phyloP scores from a whole-genome alignment of 768 basidiomycete species.

The Boletus vinaceobasis region DNA sequence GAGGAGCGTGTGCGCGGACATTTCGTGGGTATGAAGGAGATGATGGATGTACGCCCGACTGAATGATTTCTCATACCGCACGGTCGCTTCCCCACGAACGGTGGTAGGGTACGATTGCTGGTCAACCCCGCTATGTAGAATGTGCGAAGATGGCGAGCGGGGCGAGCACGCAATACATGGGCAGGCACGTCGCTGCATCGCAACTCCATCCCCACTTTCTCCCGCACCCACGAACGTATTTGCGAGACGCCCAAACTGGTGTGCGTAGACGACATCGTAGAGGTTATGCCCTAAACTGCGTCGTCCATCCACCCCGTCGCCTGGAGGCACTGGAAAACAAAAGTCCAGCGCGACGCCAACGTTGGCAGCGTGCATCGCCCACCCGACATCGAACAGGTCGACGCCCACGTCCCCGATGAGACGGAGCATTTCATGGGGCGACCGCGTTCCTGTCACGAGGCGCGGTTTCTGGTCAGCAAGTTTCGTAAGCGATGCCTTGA shows the following conservation, averaged over 20 bases:
- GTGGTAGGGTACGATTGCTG: constrained; percentile 17
- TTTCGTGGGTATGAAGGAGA: constrained; percentile 84
- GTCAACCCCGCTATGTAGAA: constrained; percentile 49
- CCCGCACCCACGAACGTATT: constrained; percentile 29
- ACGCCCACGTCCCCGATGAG: constrained; percentile 64
- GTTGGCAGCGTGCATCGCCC: constrained; percentile 66
- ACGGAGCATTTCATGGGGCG: constrained; percentile 74
- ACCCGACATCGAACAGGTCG: constrained; percentile 73
- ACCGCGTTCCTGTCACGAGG: constrained; percentile 49
- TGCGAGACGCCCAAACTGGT: constrained; percentile 59
- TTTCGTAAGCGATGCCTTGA: constrained; percentile 56
- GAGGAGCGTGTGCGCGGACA: constrained; percentile 78
- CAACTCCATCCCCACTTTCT: background rate
- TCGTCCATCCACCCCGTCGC: background rate
- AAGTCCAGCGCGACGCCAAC: constrained; percentile 79
- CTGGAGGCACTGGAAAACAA: constrained; percentile 50
- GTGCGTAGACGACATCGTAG: constrained; percentile 53
- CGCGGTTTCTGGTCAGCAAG: constrained; percentile 61
- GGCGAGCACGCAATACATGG: constrained; percentile 59
- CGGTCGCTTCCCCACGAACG: background rate
- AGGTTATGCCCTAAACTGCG: constrained; percentile 66
- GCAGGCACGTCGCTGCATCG: constrained; percentile 32
- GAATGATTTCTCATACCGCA: constrained; percentile 32
- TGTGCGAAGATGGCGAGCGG: constrained; percentile 28
- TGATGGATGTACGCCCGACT: constrained; percentile 76